Conservation (phyloP, 2,329 filamentous ascomycete species). For the Ophiostoma triangulosporum region DNA sequence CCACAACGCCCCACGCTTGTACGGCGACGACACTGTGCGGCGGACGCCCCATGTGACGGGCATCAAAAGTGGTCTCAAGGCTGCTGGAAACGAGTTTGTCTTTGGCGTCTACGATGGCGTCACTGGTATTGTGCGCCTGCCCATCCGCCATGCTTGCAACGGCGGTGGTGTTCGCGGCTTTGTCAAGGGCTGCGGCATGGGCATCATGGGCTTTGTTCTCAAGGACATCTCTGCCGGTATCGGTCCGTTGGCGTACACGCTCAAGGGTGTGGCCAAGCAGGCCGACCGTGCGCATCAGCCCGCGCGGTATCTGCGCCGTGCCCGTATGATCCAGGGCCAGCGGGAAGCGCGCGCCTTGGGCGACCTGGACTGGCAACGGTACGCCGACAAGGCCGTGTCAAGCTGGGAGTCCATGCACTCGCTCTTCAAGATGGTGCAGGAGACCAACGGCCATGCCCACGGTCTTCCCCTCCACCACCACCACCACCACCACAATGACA, state of each 20-base stretch:
- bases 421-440: constrained; percentile 26
- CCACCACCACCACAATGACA: constrained; percentile 8
- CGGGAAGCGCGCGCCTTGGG: constrained; percentile 26
- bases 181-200: constrained; percentile 46
- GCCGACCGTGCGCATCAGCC: constrained; percentile 39
- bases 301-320: constrained; percentile 38
- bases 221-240: constrained; percentile 50
- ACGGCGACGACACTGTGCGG: constrained; percentile 56
- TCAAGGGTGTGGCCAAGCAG: constrained; percentile 52
- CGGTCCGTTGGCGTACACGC: constrained; percentile 46
- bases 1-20: constrained; percentile 56
- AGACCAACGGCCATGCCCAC: constrained; percentile 20
- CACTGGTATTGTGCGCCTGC: constrained; percentile 47
- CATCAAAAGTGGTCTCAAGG: constrained; percentile 47
- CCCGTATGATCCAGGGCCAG: constrained; percentile 45
- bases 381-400: constrained; percentile 21
- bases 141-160: constrained; percentile 42
- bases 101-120: constrained; percentile 53
- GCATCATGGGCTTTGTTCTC: constrained; percentile 47
- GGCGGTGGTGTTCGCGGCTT: constrained; percentile 31
- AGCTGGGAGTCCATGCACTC: constrained; percentile 30
- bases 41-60: constrained; percentile 50
- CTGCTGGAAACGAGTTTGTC: constrained; percentile 46
- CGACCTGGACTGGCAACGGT: constrained; percentile 19
- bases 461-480: constrained; percentile 8